Evolutionary conservation across 2,329 filamentous ascomycete species (phyloP), one percentile per base, ranked within the genome.

Genomic region (Fusarium algeriense): DNA sequence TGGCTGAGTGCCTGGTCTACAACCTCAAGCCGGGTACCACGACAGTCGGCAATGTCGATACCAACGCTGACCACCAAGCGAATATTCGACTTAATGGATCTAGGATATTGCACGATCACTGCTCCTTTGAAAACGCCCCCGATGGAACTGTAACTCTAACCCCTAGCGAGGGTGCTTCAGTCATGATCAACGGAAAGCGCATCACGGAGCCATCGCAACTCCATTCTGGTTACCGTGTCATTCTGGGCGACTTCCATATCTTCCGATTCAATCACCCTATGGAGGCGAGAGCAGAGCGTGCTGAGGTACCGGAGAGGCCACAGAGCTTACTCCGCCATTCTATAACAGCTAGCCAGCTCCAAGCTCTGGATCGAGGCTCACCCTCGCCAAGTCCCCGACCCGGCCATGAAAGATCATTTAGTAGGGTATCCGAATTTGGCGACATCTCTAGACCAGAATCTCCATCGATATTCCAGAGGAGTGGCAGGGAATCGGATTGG

Each of bases 211-310:
- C 95, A 2, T 94, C 92, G 73, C 89, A 94, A 71, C 85, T 99
- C 45, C 92, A 95, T 78, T 98, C 95, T 76, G 96, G 96, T 9
- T 97, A 95, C 79, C 92, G 96, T 68, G 93, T 99, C 58, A 99
- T 99, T 69, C 86, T 99, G 13, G 96, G 96, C 43, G 96, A 99
- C 81, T 99, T 99, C 76, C 96, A 99, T 80, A 99, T 99, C 67
- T 98, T 99, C 83, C 88, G 96, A 61, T 99, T 99, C 85, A 99
- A 98, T 77, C 95, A 99, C 78, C 96, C 96, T 1, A 92, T 97
- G 85, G 96, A 99, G 83, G 96, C 96, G 34, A 91, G 93, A 64
- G 95, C 95, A 6, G 96, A 99, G 82, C 87, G 96, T 59, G 95
- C 94, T 15, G 94, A 97, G 77, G 93, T 80, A 17, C 64, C 64